phyloP scores from a whole-genome alignment of 176 grass and related monocot species.

The Phyllostachys edulis region DNA sequence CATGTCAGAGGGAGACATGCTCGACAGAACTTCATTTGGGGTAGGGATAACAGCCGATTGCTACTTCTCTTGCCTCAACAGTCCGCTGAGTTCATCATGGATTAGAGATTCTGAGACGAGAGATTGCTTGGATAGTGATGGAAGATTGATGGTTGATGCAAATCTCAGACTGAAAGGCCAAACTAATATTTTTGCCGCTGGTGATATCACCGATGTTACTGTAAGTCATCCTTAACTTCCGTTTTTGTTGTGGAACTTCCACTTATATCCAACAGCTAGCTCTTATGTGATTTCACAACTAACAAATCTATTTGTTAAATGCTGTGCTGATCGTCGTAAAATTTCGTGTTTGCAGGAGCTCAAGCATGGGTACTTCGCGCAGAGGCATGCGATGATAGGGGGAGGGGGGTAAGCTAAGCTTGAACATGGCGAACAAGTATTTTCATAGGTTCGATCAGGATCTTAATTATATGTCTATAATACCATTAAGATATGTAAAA shows the following conservation, averaged over 20 bases:
- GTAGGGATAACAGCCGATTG: conserved; percentile 41
- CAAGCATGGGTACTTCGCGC: conserved; percentile 51
- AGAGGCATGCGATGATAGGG: conserved; percentile 41
- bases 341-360: conserved; percentile 35
- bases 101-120: conserved; percentile 33
- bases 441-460: too few species aligned
- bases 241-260: neutral
- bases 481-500: too few species aligned
- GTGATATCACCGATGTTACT: conserved; percentile 46
- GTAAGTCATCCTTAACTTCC: conserved; percentile 27
- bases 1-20: conserved; percentile 17
- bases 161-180: conserved; percentile 47
- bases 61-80: conserved; percentile 50
- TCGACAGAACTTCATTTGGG: conserved; percentile 25
- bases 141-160: conserved; percentile 43
- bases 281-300: neutral
- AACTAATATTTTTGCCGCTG: conserved; percentile 43
- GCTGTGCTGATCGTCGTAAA: neutral
- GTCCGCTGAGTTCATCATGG: conserved; percentile 32
- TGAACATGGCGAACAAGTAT: too few species aligned
- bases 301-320: neutral
- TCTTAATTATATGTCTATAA: too few species aligned
- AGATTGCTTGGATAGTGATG: conserved; percentile 30
- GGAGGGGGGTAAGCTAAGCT: too few species aligned
- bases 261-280: neutral